Evolutionary conservation across 2,329 filamentous ascomycete genomes (phyloP).

Genomic region (Huntiella savannae): DNA sequence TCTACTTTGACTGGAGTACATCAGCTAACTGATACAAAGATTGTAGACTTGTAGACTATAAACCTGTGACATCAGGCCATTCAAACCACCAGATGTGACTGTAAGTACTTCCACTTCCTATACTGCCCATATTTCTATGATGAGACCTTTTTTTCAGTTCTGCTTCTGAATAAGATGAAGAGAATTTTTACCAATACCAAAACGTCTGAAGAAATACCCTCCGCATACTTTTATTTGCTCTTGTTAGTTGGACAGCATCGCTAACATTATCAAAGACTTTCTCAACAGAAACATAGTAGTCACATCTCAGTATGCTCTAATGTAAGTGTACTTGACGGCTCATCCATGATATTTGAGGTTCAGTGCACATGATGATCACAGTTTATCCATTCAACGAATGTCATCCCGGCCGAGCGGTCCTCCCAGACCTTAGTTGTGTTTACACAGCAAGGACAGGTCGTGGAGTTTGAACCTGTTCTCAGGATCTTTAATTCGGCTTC

Average conservation of each 20-base stretch:
- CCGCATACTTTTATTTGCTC: background rate
- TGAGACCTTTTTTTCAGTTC: conserved; percentile 50
- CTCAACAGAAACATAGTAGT: background rate
- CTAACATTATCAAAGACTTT: background rate
- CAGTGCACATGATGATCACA: conserved; percentile 24
- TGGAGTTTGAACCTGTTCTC: conserved; percentile 39
- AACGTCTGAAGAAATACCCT: conserved; percentile 5
- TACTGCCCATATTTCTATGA: conserved; percentile 27
- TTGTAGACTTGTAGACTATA: too few species aligned
- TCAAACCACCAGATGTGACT: too few species aligned
- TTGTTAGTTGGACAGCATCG: background rate
- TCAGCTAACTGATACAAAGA: too few species aligned
- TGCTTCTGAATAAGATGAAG: conserved; percentile 54
- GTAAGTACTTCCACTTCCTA: background rate
- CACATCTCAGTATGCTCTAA: too few species aligned
- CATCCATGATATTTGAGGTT: background rate
- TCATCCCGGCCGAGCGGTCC: conserved; percentile 49
- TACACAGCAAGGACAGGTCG: conserved; percentile 47
- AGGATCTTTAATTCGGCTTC: conserved; percentile 38
- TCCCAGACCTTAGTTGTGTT: conserved; percentile 46
- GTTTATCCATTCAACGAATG: conserved; percentile 62
- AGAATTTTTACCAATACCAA: conserved; percentile 38
- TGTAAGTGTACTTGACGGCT: too few species aligned
- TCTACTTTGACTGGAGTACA: background rate
- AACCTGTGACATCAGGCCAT: too few species aligned